A percentile compares a stretch with the other conserved stretches of the same genome.
Conservation (phyloP, 495 filamentous ascomycete species). For the Penicillium turbatum region DNA sequence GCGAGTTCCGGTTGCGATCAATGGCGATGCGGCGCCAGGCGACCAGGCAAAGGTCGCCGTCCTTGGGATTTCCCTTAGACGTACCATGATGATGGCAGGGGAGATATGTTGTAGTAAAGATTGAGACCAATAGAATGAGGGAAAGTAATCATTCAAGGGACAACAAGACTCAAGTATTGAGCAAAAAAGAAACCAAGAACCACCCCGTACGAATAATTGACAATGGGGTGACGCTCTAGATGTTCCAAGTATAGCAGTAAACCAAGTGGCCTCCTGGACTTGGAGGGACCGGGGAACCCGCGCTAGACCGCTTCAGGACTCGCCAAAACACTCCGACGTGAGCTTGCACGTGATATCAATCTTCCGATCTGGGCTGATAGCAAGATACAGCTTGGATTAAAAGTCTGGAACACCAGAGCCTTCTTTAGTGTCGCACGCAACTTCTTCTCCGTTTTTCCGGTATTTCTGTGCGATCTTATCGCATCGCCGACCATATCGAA, state of each 20-base stretch:
- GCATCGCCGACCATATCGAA: neutral
- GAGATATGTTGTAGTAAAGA: conserved; percentile 23
- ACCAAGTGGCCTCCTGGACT: conserved; percentile 48
- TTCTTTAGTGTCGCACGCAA: neutral
- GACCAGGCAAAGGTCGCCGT: conserved; percentile 98
- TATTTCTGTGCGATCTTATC: neutral
- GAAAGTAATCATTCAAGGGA: conserved; percentile 12
- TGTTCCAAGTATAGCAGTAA: conserved; percentile 23
- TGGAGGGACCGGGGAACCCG: conserved; percentile 34
- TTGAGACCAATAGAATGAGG: conserved; percentile 16
- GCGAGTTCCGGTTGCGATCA: conserved; percentile 91
- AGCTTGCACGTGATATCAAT: conserved; percentile 42
- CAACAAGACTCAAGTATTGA: conserved; percentile 11
- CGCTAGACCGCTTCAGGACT: conserved; percentile 33
- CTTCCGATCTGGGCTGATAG: conserved; percentile 10
- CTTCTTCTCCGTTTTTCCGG: neutral
- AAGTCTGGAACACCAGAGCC: neutral
- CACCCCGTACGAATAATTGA: conserved; percentile 28
- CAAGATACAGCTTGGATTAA: conserved; percentile 2
- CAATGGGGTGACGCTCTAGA: conserved; percentile 25
- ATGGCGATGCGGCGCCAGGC: conserved; percentile 64
- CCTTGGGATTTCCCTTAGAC: conserved; percentile 88
- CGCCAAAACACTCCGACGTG: conserved; percentile 38
- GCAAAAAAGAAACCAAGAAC: conserved; percentile 8
- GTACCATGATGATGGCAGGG: conserved; percentile 67